Evolutionary conservation across 2,329 filamentous ascomycete species (phyloP), one percentile per base, ranked within the genome.

Genomic region (Aureobasidium uvarum): DNA sequence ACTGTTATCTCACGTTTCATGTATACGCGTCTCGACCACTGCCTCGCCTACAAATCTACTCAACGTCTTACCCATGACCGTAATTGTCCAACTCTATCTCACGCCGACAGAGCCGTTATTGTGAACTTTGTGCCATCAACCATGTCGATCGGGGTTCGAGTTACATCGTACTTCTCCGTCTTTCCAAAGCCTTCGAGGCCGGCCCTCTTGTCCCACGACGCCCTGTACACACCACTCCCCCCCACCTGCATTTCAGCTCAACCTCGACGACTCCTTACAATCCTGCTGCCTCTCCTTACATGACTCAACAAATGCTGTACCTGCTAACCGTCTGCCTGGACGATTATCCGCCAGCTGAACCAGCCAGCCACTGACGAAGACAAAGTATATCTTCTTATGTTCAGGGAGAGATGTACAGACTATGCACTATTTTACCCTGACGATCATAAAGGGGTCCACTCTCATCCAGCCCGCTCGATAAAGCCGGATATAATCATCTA

Each of bases 121-220:
- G 31, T 36, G 41, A 48, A 60, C 41, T 38, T 58, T 45, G 38
- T 58, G 46, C 46, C 46, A 28, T 38, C 38, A 33, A 2, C 31
- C 31, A 54, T 55, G 52, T 39, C 54, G 54, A 58, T 58, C 54
- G 52, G 52, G 16, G 36, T 46, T 46, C 31, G 23, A 20, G n/a
- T 20, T 14, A 18, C 20, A 38, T 60, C 45, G 41, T 39, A 39
- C 38, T 62, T 62, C 58, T 51, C 58, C 58, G 58, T 39, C 33
- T 18, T 62, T 62, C 58, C 58, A 50, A 50, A 50, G 31, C 58
- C n/a, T 62, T 62, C 58, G 20, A 23, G 46, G n/a, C 58, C 36
- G 46, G n/a, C 58, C 36, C n/a, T 18, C 43, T 31, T 50, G 38
- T 59, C 45, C 45, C 33, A 28, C 25, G n/a, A 43, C 41, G 41